These are phyloP conservation scores for Epichloe sp. DNA, from an alignment of 2,329 filamentous ascomycete species.

Conservation along the genomic window DNA sequence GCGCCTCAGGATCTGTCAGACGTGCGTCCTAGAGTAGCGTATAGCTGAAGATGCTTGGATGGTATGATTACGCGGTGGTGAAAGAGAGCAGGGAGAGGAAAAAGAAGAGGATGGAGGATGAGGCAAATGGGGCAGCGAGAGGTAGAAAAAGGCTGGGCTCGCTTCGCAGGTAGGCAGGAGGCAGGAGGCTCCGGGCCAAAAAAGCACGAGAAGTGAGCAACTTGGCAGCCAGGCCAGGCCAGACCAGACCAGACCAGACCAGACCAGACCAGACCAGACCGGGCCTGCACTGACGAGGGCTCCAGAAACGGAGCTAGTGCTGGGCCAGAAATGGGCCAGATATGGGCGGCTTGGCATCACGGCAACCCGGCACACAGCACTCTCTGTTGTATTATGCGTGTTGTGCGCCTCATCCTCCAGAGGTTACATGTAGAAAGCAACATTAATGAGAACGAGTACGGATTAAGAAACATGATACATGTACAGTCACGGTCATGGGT, in stretches of 20 bases:
- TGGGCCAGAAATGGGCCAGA: neutral
- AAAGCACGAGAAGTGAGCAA: no score
- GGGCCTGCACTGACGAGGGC: neutral
- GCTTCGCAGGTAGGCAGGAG: neutral
- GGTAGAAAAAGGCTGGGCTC: constrained; percentile 4
- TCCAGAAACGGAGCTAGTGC: neutral
- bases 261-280: neutral
- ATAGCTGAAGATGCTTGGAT: constrained; percentile 6
- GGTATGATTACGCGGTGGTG: constrained; percentile 6
- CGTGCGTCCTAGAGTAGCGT: neutral
- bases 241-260: neutral
- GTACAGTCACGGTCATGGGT: no score
- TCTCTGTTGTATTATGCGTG: no score
- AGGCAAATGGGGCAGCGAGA: constrained; percentile 2
- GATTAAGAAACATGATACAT: no score
- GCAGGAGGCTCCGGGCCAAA: no score
- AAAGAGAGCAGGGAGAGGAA: neutral
- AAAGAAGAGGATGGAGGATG: neutral
- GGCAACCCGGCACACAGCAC: neutral
- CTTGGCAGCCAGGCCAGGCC: no score
- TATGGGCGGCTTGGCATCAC: constrained; percentile 1
- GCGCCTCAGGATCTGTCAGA: constrained; percentile 5
- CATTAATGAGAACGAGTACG: no score
- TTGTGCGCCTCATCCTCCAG: no score
- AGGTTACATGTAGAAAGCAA: no score